Base-by-base conservation (phyloP, 2,329 filamentous ascomycete genomes). In the Aspergillus piperis region DNA sequence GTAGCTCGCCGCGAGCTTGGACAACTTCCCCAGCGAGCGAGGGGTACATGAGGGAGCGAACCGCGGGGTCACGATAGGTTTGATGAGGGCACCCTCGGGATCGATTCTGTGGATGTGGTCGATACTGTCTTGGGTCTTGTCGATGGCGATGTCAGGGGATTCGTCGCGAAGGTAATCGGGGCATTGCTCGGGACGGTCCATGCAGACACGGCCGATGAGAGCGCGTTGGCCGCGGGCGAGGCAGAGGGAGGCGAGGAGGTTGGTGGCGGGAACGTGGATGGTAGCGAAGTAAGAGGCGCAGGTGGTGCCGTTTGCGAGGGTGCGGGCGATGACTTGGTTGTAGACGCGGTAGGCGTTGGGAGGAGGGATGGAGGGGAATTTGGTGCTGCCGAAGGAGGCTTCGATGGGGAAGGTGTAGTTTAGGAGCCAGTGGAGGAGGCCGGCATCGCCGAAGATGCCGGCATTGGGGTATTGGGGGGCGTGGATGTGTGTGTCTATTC, bases 331-430 rank as follows among this genome's bases (percentile, higher is more conserved):
- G 64, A 91, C 89, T 60, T 89, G 88, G 23, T 84, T 83, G 78
- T 98, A 99, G 63, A 96, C 88, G 38, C 64, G 65, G 30, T 68
- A 67, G 8, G 70, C 73, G 23, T 61, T 67, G 21, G 60, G 64
- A 1, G 71, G 71, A 15, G 71, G 70, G 21, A 66, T 58, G 17
- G 62, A 58, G 42, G 72, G 61, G 42, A 66, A 48, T 4, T 58
- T 59, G 10, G 62, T 44, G 41, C 69, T 68, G 6, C 82, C 78
- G 61, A 97, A 86, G 8, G 90, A 92, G 1, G 88, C 82, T 77
- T 99, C 95, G 64, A 96, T 85, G 0, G 95, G 95, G 72, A 98
- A 99, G 0, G 95, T 99, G 80, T 99, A 98, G 15, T 83, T 95
- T 69, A 93, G 86, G 5, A 99, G 83, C 95, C 95, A 99, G 77